phyloP scores from a whole-genome alignment of 2,329 filamentous ascomycete species.

The Lachnellula hyalina region DNA sequence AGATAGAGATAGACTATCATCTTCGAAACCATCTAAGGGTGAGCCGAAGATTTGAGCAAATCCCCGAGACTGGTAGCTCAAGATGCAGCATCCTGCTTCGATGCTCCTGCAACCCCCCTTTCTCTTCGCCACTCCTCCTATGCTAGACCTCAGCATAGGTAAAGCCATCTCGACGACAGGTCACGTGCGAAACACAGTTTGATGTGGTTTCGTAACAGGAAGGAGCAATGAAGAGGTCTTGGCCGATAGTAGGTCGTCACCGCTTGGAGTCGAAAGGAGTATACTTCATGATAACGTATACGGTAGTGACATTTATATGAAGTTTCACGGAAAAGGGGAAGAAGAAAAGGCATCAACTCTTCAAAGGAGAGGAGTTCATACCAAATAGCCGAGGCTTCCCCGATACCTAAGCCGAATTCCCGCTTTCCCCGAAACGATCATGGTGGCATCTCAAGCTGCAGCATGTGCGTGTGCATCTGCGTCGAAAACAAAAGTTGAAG shows the following conservation, averaged over 20 bases:
- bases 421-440: background rate
- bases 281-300: background rate
- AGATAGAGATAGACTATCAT: background rate
- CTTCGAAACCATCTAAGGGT: background rate
- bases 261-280: background rate
- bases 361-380: background rate
- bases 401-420: background rate
- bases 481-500: background rate
- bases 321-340: background rate
- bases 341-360: background rate
- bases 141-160: background rate
- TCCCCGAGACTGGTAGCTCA: background rate
- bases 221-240: background rate
- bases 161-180: background rate
- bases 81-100: background rate
- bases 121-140: background rate
- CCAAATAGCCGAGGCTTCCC: background rate
- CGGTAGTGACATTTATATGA: too few species aligned
- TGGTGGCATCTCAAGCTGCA: background rate
- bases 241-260: background rate
- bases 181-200: background rate
- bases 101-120: background rate
- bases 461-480: background rate
- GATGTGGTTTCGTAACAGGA: background rate
- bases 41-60: background rate